Base-by-base conservation (phyloP, 2,329 filamentous ascomycete species). In the Colletotrichum sidae region DNA sequence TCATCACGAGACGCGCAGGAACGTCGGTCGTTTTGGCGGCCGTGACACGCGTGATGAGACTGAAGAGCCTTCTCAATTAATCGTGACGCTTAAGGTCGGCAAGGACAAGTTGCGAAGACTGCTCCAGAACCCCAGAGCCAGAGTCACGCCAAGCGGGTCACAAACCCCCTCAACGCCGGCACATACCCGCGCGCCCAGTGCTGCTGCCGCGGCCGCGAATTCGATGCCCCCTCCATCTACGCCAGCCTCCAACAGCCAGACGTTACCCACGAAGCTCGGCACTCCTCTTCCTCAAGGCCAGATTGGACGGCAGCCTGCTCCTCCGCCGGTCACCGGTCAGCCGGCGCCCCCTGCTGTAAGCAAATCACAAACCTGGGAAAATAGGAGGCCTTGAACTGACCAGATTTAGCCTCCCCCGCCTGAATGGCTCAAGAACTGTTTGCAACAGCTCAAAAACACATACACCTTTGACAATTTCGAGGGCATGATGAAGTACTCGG, bases 391-490 rank as follows among this genome's bases (percentile, higher is more conserved):
- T 25, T 25, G 25, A 5, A 25, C 67, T 68, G 39, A 68, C 51
- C 11, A 66, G 56, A 45, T 71, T 65, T 63, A 97, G 93, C 93
- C 94, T 64, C 88, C 92, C 8, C 90, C 94, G 15, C 94, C 95
- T n/a, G 83, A 87, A 61, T 98, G 96, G 96, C 91, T 99, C 60
- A 82, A 85, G 62, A 80, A 85, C 42, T 91, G 92, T 57, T 87
- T 98, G n/a, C 82, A 86, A 65, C 84, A 88, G 33, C 86, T 98
- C 61, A 81, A 82, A 71, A 88, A 88, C 70, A 82, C 84, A 65
- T 95, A 97, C 73, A 90, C 92, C 4, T 87, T 90, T 71, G 94
- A 97, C 76, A 86, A 87, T 37, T 98, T 98, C 75, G 93, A 97
- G 77, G 91, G 90, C 58, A 87, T 91, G 25, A 99, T 99, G 96